These are phyloP conservation scores for Trametes villosa DNA, from an alignment of 768 basidiomycete species.

Conservation along the genomic window DNA sequence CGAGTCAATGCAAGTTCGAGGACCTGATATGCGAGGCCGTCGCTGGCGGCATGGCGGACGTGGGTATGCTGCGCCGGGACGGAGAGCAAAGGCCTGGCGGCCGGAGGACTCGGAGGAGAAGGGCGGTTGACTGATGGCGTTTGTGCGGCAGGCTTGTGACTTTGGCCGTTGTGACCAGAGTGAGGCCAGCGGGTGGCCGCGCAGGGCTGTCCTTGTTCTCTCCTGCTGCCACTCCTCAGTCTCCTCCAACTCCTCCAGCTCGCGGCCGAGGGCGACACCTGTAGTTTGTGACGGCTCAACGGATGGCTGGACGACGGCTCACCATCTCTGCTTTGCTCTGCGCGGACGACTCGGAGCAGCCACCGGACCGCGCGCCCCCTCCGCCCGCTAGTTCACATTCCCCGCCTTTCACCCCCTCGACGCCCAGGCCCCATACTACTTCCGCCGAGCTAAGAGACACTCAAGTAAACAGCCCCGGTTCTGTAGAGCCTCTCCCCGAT, in stretches of 20 bases:
- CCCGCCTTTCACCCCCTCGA: background rate
- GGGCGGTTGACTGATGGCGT: background rate
- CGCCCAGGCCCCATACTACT: conserved; percentile 3
- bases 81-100: too few relatives aligned
- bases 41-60: background rate
- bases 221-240: background rate
- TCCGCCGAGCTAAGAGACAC: conserved; percentile 2
- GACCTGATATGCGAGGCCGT: background rate
- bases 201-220: conserved; percentile 8
- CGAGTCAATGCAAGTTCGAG: too few relatives aligned
- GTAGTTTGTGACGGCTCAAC: conserved; percentile 19
- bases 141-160: conserved; percentile 12
- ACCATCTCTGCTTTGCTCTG: conserved; percentile 79
- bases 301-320: conserved; percentile 70
- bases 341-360: conserved; percentile 48
- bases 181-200: conserved; percentile 1
- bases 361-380: conserved; percentile 10
- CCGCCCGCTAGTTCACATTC: conserved; percentile 9
- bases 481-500: conserved; percentile 8
- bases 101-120: background rate
- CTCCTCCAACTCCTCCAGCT: background rate
- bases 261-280: background rate
- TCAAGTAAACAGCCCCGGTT: background rate
- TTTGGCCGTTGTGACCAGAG: conserved; percentile 1
- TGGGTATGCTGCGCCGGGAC: background rate